Evolutionary conservation across 2,329 filamentous ascomycete genomes (phyloP), one percentile per base, ranked within the genome.

Genomic region (Aspergillus versicolor): DNA sequence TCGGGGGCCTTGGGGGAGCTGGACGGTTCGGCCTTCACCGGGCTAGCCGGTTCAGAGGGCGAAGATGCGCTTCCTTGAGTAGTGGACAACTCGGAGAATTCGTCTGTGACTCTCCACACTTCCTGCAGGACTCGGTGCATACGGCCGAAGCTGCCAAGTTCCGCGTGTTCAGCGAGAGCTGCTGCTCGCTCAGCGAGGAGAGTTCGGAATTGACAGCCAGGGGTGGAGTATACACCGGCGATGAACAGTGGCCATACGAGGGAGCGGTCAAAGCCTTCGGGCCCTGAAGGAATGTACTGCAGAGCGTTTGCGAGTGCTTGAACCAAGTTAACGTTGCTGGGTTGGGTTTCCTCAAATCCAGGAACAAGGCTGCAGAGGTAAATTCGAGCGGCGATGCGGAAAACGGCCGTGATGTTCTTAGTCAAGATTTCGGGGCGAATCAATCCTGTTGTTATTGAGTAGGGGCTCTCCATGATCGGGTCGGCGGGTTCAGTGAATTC

Each of bases 301-400:
- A 97, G 87, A 37, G 89, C 85, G 56, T 85, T 83, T 24, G 88
- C 86, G 60, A 97, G 85, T 67, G 90, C 90, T 59, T 89, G 84
- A 42, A 97, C 85, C 22, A 97, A 82, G 63, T 87, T 87, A 67
- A 88, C 80, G 68, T 88, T 92, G 71, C 88, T 91, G 8, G 81
- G 79, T 67, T 94, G 88, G 56, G 81, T 82, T 47, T 89, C 89
- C 66, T 88, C 87, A 77, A 93, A 94, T 56, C 92, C 92, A 0
- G 93, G 93, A 0, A 97, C 90, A 37, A 99, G 82, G 70, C 90
- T 92, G 85, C 92, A 96, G n/a, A 97, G 87, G 77, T 97, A 97
- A 77, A 99, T 92, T 70, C 93, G 89, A 3, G 93, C 92, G 2
- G 93, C 93, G 53, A 96, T 81, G 67, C 93, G 90, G 85, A 96